Evolutionary conservation across 2,329 filamentous ascomycete species (phyloP).

Genomic region (Fusarium sp.): DNA sequence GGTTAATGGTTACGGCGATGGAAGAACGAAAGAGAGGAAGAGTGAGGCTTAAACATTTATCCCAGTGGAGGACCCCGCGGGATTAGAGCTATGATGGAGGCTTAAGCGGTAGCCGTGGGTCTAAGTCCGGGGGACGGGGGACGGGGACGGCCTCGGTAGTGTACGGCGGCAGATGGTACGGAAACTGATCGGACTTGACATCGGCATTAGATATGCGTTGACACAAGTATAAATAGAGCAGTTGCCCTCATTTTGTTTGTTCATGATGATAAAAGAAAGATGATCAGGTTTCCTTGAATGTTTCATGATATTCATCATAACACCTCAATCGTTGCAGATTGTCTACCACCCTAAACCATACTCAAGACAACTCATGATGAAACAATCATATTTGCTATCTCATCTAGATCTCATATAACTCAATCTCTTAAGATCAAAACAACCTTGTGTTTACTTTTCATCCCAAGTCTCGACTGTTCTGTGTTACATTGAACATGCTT

Average conservation of each 20-base stretch:
- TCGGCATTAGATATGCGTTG: not conserved
- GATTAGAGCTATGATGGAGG: conserved; percentile 10
- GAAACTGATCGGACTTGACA: not conserved
- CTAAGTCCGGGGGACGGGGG: conserved; percentile 12
- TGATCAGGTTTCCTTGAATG: not conserved
- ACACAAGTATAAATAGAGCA: not conserved
- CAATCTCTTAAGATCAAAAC: not conserved
- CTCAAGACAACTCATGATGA: conserved; percentile 11
- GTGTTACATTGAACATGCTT: not conserved
- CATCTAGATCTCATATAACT: not conserved
- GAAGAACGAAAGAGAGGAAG: conserved; percentile 5
- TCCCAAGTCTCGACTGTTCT: not conserved
- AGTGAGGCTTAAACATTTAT: conserved; percentile 46
- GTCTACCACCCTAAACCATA: not conserved
- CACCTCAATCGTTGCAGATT: conserved; percentile 5
- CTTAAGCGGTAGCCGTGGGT: conserved; percentile 14
- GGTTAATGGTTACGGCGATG: conserved; percentile 12
- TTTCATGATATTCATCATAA: conserved; percentile 15
- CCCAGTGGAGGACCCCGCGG: conserved; percentile 35
- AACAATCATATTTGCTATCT: not conserved
- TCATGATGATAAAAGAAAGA: not conserved
- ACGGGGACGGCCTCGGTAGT: conserved; percentile 28
- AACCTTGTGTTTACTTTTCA: not conserved
- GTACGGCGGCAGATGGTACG: conserved; percentile 36
- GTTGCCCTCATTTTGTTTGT: not conserved